Evolutionary conservation across 371 early-diverging fungal genomes (phyloP).

Genomic region (Mucor racemosus): DNA sequence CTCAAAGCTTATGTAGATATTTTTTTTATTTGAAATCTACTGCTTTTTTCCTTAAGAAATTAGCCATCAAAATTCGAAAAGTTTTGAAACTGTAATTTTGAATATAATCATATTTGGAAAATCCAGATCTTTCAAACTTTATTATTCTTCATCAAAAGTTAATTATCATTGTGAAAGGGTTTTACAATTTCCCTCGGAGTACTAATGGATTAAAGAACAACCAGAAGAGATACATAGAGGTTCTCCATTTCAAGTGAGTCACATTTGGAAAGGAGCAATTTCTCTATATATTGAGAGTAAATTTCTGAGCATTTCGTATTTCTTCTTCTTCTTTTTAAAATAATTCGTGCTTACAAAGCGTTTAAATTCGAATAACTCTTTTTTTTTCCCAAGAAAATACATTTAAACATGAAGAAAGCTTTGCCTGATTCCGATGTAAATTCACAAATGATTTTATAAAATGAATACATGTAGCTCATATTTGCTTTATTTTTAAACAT

Average conservation of each 20-base stretch:
- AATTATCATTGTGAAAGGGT: background rate
- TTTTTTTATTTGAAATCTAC: too few species aligned
- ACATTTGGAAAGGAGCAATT: background rate
- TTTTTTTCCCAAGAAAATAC: background rate
- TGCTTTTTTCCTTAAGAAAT: too few species aligned
- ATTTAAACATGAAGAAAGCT: background rate
- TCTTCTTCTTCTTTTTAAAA: background rate
- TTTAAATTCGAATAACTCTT: background rate
- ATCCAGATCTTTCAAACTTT: too few species aligned
- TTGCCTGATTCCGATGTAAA: slow-evolving; percentile 1
- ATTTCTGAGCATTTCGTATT: background rate
- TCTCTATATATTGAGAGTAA: background rate
- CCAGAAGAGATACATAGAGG: too few species aligned
- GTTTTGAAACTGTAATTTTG: background rate
- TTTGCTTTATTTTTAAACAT: background rate
- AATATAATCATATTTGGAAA: too few species aligned
- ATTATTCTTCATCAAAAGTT: too few species aligned
- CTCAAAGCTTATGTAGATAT: too few species aligned
- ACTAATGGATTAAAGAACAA: background rate
- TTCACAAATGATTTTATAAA: background rate
- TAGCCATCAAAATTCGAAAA: too few species aligned
- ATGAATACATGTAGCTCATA: background rate
- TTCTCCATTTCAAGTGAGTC: background rate
- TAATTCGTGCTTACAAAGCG: background rate
- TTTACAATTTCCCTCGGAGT: slow-evolving; percentile 1